These are phyloP conservation scores for Peniophora sp. DNA, from an alignment of 1,284 basidiomycete genomes.

Conservation along the genomic window DNA sequence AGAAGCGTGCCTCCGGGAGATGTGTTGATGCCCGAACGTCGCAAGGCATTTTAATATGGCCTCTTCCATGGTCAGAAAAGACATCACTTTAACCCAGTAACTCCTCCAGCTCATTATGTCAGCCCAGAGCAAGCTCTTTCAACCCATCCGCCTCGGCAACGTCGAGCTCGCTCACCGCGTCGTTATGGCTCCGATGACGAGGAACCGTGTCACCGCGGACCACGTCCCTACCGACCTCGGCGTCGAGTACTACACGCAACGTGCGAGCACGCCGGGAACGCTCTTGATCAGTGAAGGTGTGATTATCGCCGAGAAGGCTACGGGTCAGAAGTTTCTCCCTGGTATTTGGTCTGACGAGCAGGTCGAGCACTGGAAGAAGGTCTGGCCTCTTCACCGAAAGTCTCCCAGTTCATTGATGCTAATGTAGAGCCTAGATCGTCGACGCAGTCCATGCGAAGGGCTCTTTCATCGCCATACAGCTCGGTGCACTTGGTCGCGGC, in stretches of 20 bases:
- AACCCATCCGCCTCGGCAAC: conserved; percentile 32
- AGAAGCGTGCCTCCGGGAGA: too few species aligned
- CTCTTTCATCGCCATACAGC: conserved; percentile 34
- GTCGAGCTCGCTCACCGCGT: conserved; percentile 32
- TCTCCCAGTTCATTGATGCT: too few species aligned
- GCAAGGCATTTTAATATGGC: too few species aligned
- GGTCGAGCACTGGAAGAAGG: conserved; percentile 36
- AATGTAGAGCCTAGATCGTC: conserved; percentile 14
- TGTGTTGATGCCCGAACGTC: too few species aligned
- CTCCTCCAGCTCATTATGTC: neutral
- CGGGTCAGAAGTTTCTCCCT: conserved; percentile 28
- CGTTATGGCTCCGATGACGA: conserved; percentile 39
- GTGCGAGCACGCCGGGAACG: conserved; percentile 31
- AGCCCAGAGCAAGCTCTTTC: conserved; percentile 25
- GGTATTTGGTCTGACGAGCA: conserved; percentile 37
- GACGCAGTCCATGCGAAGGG: conserved; percentile 22
- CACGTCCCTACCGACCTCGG: conserved; percentile 22
- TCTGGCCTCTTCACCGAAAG: too few species aligned
- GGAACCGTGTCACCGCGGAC: conserved; percentile 24
- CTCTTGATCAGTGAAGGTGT: conserved; percentile 41
- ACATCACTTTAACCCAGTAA: too few species aligned
- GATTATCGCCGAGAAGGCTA: conserved; percentile 28
- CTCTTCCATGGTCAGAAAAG: too few species aligned
- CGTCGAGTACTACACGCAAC: conserved; percentile 38
- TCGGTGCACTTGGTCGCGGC: conserved; percentile 38